Conservation (phyloP, 2,329 filamentous ascomycete species). For the Exserohilum turcica region DNA sequence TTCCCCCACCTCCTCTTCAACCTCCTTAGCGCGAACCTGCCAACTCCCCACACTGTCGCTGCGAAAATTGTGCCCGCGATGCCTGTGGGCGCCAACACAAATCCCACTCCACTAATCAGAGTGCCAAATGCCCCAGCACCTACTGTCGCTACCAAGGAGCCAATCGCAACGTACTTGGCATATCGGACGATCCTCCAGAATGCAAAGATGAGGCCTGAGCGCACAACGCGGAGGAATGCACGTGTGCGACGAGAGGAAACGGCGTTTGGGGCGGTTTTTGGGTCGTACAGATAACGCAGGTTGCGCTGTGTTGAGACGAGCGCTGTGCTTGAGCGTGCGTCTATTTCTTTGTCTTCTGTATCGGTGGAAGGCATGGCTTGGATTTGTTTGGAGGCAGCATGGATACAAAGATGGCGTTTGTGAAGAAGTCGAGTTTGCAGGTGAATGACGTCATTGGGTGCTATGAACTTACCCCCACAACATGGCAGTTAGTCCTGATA, state of each 20-base stretch:
- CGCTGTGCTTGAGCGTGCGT: conserved; percentile 31
- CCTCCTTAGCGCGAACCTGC: conserved; percentile 43
- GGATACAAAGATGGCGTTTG: not conserved
- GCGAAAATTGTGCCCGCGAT: conserved; percentile 46
- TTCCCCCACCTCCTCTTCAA: conserved; percentile 37
- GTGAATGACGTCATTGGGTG: not conserved
- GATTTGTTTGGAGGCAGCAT: not conserved
- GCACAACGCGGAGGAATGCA: conserved; percentile 45
- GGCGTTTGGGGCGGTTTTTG: conserved; percentile 31
- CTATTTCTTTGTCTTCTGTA: conserved; percentile 19
- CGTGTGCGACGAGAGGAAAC: conserved; percentile 47
- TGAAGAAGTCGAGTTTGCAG: not conserved
- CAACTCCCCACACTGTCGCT: conserved; percentile 49
- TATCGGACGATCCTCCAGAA: conserved; percentile 52
- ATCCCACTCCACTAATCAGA: conserved; percentile 47
- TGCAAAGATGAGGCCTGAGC: conserved; percentile 48
- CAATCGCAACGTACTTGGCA: conserved; percentile 52
- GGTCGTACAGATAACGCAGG: conserved; percentile 47
- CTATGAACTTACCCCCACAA: no score
- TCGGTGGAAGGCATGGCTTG: conserved; percentile 6
- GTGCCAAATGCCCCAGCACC: conserved; percentile 46
- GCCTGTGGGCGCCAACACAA: conserved; percentile 51
- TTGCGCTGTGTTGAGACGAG: conserved; percentile 38
- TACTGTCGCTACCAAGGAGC: conserved; percentile 48
- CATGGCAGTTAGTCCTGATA: no score